phyloP scores from a whole-genome alignment of 176 grass and related monocot genomes.

The Rhipidocladum racemiflorum region DNA sequence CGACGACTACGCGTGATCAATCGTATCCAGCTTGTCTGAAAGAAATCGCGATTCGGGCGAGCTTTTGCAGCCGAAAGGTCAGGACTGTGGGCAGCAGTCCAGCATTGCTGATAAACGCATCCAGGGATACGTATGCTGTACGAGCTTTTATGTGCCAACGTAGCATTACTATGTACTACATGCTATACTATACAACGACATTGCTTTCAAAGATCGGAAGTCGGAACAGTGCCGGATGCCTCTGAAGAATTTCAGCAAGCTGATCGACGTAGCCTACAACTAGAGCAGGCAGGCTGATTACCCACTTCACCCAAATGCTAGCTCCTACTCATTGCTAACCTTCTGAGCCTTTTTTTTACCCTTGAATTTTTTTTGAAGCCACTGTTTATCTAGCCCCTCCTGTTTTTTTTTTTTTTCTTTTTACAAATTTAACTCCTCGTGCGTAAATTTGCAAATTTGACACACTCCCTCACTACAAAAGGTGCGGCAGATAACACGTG shows the following conservation, averaged over 20 bases:
- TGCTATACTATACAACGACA: background rate
- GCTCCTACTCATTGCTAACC: no score
- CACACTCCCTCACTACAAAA: no score
- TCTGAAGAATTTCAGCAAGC: background rate
- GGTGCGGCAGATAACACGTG: no score
- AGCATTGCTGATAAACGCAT: background rate
- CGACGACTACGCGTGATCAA: background rate
- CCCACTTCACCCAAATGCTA: no score
- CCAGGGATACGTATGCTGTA: background rate
- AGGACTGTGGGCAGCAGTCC: background rate
- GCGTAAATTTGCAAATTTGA: no score
- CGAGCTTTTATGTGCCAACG: background rate
- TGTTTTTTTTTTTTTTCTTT: no score
- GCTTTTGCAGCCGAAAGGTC: background rate
- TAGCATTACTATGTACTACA: background rate
- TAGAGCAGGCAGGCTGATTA: no score
- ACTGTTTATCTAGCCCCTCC: no score
- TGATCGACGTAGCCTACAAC: background rate
- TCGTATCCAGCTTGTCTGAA: background rate
- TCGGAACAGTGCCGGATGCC: background rate
- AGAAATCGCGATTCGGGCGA: background rate
- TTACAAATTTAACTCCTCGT: no score
- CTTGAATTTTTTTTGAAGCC: no score
- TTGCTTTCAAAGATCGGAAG: background rate
- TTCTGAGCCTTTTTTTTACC: no score